Evolutionary conservation across 441 rosid species (phyloP).

Genomic region (Populus trichocarpa): DNA sequence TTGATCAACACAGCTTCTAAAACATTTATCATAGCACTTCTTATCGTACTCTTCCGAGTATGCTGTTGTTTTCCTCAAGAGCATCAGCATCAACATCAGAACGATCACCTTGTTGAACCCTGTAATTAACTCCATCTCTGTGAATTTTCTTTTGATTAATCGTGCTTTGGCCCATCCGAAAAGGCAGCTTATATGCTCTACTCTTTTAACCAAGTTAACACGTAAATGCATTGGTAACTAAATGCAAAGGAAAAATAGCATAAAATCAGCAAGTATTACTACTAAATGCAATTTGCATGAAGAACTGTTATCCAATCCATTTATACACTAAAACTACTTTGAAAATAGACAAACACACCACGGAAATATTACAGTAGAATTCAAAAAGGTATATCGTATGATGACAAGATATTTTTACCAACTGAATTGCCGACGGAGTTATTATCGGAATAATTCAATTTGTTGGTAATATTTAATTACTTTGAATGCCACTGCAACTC

Average conservation of each 20-base stretch:
- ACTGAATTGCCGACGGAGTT: accelerated
- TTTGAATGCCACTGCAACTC: too few relatives aligned
- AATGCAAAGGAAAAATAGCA: neutral
- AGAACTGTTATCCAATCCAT: neutral
- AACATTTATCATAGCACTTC: neutral
- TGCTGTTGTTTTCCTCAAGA: neutral
- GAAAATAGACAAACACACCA: neutral
- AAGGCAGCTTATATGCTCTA: neutral
- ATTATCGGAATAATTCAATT: too few relatives aligned
- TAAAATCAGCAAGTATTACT: neutral
- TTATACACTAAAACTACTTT: neutral
- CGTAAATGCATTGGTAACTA: neutral
- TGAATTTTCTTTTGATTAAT: neutral
- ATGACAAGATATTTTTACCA: too few relatives aligned
- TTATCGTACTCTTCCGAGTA: neutral
- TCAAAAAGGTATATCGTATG: too few relatives aligned
- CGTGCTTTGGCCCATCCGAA: neutral
- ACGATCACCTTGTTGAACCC: neutral
- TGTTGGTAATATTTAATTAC: too few relatives aligned
- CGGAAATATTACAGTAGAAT: neutral
- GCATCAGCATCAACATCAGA: neutral
- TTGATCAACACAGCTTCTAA: neutral
- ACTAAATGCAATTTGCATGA: neutral
- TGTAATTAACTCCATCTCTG: neutral
- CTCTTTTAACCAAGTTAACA: neutral